phyloP scores from a whole-genome alignment of 148 eudicot genomes.

The Chenopodium formosanum region DNA sequence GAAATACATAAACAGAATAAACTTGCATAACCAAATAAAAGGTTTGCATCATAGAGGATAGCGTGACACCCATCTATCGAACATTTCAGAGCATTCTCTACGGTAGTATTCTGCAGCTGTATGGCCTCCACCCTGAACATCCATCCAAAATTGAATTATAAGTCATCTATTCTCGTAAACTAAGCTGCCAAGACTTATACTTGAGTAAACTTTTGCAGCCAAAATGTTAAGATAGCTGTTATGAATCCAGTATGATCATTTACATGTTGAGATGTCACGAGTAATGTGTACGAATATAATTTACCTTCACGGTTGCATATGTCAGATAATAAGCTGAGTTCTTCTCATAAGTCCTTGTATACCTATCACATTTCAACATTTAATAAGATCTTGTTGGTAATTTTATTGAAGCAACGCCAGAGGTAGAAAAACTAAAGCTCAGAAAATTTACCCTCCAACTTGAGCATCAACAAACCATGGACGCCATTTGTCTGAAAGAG shows the following conservation, averaged over 20 bases:
- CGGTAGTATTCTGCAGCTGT: slow-evolving; percentile 60
- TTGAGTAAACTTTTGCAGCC: not conserved
- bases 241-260: too few species aligned
- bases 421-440: not conserved
- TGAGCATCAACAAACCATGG: slow-evolving; percentile 49
- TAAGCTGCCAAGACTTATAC: not conserved
- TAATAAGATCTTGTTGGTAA: not conserved
- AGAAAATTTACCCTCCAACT: slow-evolving; percentile 43
- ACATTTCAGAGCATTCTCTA: slow-evolving; percentile 46
- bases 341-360: slow-evolving; percentile 34
- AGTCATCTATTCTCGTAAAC: not conserved
- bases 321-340: slow-evolving; percentile 30
- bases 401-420: not conserved
- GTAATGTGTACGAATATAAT: not conserved
- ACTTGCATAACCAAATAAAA: not conserved
- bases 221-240: too few species aligned
- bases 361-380: slow-evolving; percentile 24
- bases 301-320: slow-evolving; percentile 48
- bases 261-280: too few species aligned
- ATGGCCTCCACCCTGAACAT: slow-evolving; percentile 55
- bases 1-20: not conserved
- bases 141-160: not conserved
- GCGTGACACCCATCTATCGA: slow-evolving; percentile 45
- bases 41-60: slow-evolving; percentile 32
- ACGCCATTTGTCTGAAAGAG: slow-evolving; percentile 42